These are phyloP conservation scores for Penicillium cosmopolitanum DNA, from an alignment of 495 filamentous ascomycete genomes.

Conservation along the genomic window DNA sequence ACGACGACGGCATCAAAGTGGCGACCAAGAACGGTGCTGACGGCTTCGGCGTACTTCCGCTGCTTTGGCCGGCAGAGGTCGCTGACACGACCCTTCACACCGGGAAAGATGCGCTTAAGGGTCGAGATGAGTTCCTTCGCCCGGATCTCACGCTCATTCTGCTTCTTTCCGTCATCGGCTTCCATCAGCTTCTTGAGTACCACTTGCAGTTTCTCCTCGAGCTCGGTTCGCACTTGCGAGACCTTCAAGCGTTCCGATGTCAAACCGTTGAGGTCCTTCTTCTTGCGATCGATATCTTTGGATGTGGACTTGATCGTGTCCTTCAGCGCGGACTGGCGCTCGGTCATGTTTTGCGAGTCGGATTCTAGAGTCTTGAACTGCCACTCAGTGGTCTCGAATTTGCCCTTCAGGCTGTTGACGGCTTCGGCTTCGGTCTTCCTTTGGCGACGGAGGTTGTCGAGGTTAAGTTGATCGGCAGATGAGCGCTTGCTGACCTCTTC, in stretches of 20 bases:
- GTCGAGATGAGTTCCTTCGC: slow-evolving; percentile 79
- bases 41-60: slow-evolving; percentile 91
- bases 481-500: slow-evolving; percentile 86
- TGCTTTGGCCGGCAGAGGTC: slow-evolving; percentile 95
- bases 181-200: slow-evolving; percentile 77
- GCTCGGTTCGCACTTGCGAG: slow-evolving; percentile 78
- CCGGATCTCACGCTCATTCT: slow-evolving; percentile 77
- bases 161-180: slow-evolving; percentile 79
- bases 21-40: slow-evolving; percentile 88
- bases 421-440: slow-evolving; percentile 88
- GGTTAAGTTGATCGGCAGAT: slow-evolving; percentile 76
- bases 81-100: slow-evolving; percentile 85
- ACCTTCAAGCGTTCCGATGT: slow-evolving; percentile 82
- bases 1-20: slow-evolving; percentile 94
- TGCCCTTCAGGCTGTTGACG: slow-evolving; percentile 81
- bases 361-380: slow-evolving; percentile 71
- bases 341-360: slow-evolving; percentile 70
- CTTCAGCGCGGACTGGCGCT: slow-evolving; percentile 64
- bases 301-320: slow-evolving; percentile 65
- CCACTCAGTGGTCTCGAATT: slow-evolving; percentile 77
- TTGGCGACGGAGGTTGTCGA: slow-evolving; percentile 82
- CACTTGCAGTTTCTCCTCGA: slow-evolving; percentile 87
- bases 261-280: slow-evolving; percentile 83
- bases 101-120: slow-evolving; percentile 88
- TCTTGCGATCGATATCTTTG: slow-evolving; percentile 83